Conservation (phyloP, 352 stramenopile species). For the Pythium pyrilobum region DNA sequence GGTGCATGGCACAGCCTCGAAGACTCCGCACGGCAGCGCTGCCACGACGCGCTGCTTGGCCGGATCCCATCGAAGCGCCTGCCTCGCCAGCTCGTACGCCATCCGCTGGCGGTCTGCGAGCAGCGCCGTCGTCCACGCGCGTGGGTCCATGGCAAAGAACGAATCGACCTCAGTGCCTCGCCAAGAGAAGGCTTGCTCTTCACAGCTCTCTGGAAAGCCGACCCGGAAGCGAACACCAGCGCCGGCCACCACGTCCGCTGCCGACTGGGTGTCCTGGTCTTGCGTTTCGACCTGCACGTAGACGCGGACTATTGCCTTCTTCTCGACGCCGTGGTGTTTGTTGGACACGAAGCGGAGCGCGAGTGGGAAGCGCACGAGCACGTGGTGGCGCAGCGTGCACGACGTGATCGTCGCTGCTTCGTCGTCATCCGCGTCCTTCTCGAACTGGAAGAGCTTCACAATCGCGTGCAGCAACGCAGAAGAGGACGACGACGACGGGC, state of each 20-base stretch:
- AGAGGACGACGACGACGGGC: background rate
- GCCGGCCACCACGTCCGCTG: background rate
- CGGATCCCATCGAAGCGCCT: conserved; percentile 13
- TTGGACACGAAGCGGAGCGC: conserved; percentile 30
- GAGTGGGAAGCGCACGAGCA: conserved; percentile 32
- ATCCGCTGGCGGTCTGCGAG: conserved; percentile 10
- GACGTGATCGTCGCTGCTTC: background rate
- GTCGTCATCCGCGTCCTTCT: conserved; percentile 3
- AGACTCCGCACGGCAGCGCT: conserved; percentile 12
- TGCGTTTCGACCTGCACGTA: conserved; percentile 61
- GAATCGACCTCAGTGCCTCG: conserved; percentile 51
- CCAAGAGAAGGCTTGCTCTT: conserved; percentile 41
- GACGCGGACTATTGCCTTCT: conserved; percentile 28
- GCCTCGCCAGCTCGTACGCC: conserved; percentile 3
- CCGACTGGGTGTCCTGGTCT: background rate
- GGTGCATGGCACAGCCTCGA: conserved; percentile 12
- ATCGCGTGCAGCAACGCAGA: background rate
- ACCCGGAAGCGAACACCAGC: conserved; percentile 21
- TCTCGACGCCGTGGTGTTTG: conserved; percentile 34
- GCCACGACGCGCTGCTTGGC: conserved; percentile 9
- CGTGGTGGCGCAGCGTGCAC: conserved; percentile 18
- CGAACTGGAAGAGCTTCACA: conserved; percentile 27
- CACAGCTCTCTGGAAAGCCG: conserved; percentile 42
- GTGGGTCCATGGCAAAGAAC: conserved; percentile 19
- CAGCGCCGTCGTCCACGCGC: conserved; percentile 31